phyloP scores from a whole-genome alignment of 768 basidiomycete genomes.

The Phanerochaete carnosa region DNA sequence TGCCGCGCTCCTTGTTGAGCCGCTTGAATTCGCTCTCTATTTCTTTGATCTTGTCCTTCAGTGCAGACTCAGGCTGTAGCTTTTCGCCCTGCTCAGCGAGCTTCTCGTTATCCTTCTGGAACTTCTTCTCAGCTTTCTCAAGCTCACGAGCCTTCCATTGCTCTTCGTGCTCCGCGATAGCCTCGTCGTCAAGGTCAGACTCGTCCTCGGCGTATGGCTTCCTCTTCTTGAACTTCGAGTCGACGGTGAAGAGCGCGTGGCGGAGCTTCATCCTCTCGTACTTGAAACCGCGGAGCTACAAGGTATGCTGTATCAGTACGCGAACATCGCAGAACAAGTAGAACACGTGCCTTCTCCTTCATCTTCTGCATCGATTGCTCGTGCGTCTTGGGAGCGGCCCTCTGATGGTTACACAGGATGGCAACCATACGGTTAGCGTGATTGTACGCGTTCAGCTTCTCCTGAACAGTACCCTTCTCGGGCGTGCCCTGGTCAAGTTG shows the following conservation, averaged over 20 bases:
- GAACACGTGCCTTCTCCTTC: conserved; percentile 70
- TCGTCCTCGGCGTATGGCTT: conserved; percentile 77
- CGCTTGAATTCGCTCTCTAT: conserved; percentile 77
- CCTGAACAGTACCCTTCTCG: conserved; percentile 74
- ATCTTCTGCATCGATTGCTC: conserved; percentile 94
- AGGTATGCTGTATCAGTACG: background rate
- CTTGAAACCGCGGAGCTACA: conserved; percentile 80
- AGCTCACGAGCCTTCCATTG: conserved; percentile 74
- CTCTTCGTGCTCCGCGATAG: conserved; percentile 78
- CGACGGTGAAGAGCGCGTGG: conserved; percentile 75
- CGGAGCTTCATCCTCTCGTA: conserved; percentile 98
- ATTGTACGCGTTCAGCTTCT: conserved; percentile 96
- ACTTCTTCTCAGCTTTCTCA: conserved; percentile 91
- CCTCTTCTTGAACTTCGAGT: conserved; percentile 80
- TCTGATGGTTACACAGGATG: conserved; percentile 98
- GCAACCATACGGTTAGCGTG: conserved; percentile 96
- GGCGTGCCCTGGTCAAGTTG: conserved; percentile 77
- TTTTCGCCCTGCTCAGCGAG: conserved; percentile 67
- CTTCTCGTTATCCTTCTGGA: conserved; percentile 91
- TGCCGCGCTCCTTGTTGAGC: conserved; percentile 80
- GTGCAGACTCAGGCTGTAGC: conserved; percentile 52
- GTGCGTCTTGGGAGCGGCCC: conserved; percentile 88
- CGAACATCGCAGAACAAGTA: background rate
- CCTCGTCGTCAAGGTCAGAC: conserved; percentile 94
- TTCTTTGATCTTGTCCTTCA: conserved; percentile 64